These are phyloP conservation scores for Entomortierella beljakovae DNA, from an alignment of 192 early-diverging fungal species.

Conservation along the genomic window DNA sequence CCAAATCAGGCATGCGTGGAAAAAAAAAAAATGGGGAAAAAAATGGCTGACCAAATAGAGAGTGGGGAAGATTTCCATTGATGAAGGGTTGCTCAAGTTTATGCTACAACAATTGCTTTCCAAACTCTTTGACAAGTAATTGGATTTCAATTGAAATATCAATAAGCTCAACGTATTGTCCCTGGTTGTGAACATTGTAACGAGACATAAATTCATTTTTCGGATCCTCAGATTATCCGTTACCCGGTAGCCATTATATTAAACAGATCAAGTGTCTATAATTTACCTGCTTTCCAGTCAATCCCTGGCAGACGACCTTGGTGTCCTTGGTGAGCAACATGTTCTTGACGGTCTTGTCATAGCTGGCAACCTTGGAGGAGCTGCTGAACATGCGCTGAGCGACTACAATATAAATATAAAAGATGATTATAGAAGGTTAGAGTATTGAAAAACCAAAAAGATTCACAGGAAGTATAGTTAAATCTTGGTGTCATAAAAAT, in stretches of 20 bases:
- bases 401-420: conserved; percentile 23
- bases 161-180: too few relatives aligned
- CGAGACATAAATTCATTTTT: neutral
- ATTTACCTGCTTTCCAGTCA: conserved; percentile 97
- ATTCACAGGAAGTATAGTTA: too few relatives aligned
- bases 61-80: too few relatives aligned
- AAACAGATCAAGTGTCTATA: too few relatives aligned
- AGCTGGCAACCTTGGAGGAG: conserved; percentile 60
- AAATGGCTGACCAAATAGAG: too few relatives aligned
- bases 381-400: conserved; percentile 51
- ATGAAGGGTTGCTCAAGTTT: too few relatives aligned
- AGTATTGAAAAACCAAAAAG: too few relatives aligned
- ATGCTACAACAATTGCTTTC: too few relatives aligned
- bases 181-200: neutral
- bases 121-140: too few relatives aligned
- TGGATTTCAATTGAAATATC: too few relatives aligned
- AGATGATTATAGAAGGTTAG: too few relatives aligned
- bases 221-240: conserved; percentile 1
- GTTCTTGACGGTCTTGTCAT: conserved; percentile 93
- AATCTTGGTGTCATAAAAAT: too few relatives aligned
- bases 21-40: neutral
- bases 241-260: neutral
- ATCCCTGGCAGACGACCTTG: conserved; percentile 98
- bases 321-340: conserved; percentile 97
- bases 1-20: neutral